phyloP scores from a whole-genome alignment of 2,329 filamentous ascomycete species.

The Talaromyces sp. region DNA sequence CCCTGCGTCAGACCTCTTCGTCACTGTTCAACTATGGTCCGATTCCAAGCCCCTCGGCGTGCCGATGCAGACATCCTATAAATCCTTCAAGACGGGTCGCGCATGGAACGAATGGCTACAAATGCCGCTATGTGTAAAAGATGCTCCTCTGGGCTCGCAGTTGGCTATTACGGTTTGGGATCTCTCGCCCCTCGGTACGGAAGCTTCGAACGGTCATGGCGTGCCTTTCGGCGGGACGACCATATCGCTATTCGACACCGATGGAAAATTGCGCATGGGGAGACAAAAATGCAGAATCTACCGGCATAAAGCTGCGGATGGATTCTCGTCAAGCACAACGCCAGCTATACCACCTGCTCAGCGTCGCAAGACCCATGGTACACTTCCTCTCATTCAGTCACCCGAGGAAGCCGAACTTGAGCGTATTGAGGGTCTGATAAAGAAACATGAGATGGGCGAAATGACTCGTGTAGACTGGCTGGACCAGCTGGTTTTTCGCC shows the following conservation, averaged over 20 bases:
- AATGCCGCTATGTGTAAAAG: slow-evolving; percentile 78
- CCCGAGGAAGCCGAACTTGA: slow-evolving; percentile 82
- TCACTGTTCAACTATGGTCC: slow-evolving; percentile 90
- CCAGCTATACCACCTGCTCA: slow-evolving; percentile 63
- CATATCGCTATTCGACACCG: slow-evolving; percentile 82
- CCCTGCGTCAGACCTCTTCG: slow-evolving; percentile 81
- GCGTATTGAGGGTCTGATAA: slow-evolving; percentile 82
- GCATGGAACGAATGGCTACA: slow-evolving; percentile 97
- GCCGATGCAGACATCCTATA: slow-evolving; percentile 88
- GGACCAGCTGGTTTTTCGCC: slow-evolving; percentile 88
- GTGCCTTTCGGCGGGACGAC: slow-evolving; percentile 95
- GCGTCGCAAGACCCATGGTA: slow-evolving; percentile 49
- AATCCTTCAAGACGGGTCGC: slow-evolving; percentile 68
- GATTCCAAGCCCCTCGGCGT: slow-evolving; percentile 94
- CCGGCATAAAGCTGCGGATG: slow-evolving; percentile 78
- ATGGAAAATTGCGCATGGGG: slow-evolving; percentile 87
- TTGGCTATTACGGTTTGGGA: slow-evolving; percentile 96
- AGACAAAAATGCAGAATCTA: slow-evolving; percentile 87
- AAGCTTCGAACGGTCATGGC: slow-evolving; percentile 68
- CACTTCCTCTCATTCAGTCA: slow-evolving; percentile 47
- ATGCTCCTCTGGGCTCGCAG: slow-evolving; percentile 74
- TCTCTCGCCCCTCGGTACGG: slow-evolving; percentile 72
- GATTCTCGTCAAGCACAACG: slow-evolving; percentile 73
- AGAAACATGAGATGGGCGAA: slow-evolving; percentile 98
- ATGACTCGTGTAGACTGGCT: slow-evolving; percentile 92